Percentiles rank a stretch among this genome's conserved stretches.
These are phyloP conservation scores for Fagus sylvatica DNA, from an alignment of 306 rosid species.

Conservation along the genomic window DNA sequence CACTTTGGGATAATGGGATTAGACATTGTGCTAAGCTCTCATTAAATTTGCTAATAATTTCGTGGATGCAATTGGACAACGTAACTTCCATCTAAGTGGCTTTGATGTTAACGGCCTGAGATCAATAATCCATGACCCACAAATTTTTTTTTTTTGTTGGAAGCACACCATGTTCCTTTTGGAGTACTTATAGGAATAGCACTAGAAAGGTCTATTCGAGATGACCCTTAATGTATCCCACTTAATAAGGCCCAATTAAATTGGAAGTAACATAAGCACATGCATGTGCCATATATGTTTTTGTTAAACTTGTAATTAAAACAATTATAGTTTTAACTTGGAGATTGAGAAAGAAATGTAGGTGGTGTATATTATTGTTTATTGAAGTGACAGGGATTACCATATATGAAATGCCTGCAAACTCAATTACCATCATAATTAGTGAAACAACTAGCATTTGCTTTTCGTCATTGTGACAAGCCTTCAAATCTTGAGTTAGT, in stretches of 20 bases:
- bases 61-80: slow-evolving; percentile 27
- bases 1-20: slow-evolving; percentile 42
- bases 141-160: slow-evolving; percentile 22
- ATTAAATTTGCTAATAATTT: slow-evolving; percentile 22
- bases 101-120: slow-evolving; percentile 27
- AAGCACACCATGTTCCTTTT: slow-evolving; percentile 43
- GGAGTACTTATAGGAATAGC: slow-evolving; percentile 7
- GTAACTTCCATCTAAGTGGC: slow-evolving; percentile 11
- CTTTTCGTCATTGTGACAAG: slow-evolving; percentile 12
- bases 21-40: slow-evolving; percentile 39
- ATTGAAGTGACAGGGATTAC: slow-evolving; percentile 14
- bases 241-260: slow-evolving; percentile 23
- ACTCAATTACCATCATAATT: slow-evolving; percentile 20
- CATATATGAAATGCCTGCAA: not conserved
- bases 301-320: slow-evolving; percentile 4
- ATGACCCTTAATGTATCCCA: slow-evolving; percentile 31
- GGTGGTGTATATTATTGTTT: not conserved
- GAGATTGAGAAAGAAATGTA: slow-evolving; percentile 7
- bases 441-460: slow-evolving; percentile 1
- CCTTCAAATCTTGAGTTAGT: slow-evolving; percentile 13
- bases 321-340: slow-evolving; percentile 12
- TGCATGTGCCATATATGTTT: slow-evolving; percentile 15
- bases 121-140: slow-evolving; percentile 36
- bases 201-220: slow-evolving; percentile 25
- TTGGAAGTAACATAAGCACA: slow-evolving; percentile 29